These are phyloP conservation scores for Dioszegia aurantiaca DNA, from an alignment of 768 basidiomycete genomes.

Conservation along the genomic window DNA sequence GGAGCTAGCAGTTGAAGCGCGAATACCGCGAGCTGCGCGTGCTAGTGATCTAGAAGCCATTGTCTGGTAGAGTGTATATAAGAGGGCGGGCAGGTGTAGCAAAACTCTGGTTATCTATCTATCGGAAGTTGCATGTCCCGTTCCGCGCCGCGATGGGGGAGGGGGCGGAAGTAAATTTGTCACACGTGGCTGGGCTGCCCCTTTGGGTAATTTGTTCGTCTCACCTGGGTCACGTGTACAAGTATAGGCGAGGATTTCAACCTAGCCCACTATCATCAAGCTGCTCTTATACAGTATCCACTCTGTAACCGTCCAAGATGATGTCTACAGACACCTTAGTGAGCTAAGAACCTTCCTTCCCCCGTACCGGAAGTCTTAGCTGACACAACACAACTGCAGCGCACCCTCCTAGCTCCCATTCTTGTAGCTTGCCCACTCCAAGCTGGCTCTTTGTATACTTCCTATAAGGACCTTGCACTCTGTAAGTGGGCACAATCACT, in stretches of 20 bases:
- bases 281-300: no score
- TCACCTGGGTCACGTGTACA: not conserved
- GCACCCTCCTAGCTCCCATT: constrained; percentile 20
- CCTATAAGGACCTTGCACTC: constrained; percentile 46
- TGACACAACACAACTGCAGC: not conserved
- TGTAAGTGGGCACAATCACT: constrained; percentile 44
- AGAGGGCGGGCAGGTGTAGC: constrained; percentile 3
- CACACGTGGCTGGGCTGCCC: not conserved
- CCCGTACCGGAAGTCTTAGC: not conserved
- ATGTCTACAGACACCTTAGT: constrained; percentile 21
- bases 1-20: no score
- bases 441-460: constrained; percentile 44
- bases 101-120: not conserved
- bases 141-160: not conserved
- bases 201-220: not conserved
- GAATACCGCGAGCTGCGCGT: constrained; percentile 21
- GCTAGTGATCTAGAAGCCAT: constrained; percentile 41
- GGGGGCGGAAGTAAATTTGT: not conserved
- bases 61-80: constrained; percentile 7
- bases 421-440: constrained; percentile 38
- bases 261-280: no score
- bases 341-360: not conserved
- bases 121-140: not conserved
- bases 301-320: constrained; percentile 1
- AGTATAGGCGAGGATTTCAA: no score